Percentiles rank a stretch among this genome's conserved stretches.
These are phyloP conservation scores for Epichloe hybrida DNA, from an alignment of 2,329 filamentous ascomycete genomes.

Conservation along the genomic window DNA sequence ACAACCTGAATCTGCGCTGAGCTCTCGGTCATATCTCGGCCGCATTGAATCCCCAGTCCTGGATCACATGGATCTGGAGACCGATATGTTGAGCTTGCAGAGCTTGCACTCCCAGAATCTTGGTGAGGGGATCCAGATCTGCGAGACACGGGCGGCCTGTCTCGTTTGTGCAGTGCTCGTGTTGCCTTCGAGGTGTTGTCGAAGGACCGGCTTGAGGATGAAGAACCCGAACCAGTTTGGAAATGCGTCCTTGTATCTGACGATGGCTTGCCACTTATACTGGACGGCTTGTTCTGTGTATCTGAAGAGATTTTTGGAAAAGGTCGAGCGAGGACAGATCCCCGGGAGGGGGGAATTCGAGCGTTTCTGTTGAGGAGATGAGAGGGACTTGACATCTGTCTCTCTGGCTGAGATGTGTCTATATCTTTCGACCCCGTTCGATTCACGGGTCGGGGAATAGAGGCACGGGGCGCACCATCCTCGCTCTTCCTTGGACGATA, in stretches of 20 bases:
- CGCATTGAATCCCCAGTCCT: slow-evolving; percentile 21
- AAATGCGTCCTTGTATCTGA: slow-evolving; percentile 19
- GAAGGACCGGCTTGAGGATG: slow-evolving; percentile 21
- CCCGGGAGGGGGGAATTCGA: slow-evolving; percentile 11
- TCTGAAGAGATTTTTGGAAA: slow-evolving; percentile 15
- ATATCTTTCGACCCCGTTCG: slow-evolving; percentile 11
- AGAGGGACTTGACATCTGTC: slow-evolving; percentile 8
- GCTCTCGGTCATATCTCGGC: slow-evolving; percentile 29
- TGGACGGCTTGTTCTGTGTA: slow-evolving; percentile 28
- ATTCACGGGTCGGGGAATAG: slow-evolving; percentile 12
- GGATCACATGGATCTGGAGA: slow-evolving; percentile 24
- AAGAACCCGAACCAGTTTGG: slow-evolving; percentile 20
- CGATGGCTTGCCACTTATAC: slow-evolving; percentile 20
- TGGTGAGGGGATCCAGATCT: slow-evolving; percentile 23
- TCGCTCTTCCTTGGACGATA: slow-evolving; percentile 16
- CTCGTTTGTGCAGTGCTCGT: not conserved
- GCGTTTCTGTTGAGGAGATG: slow-evolving; percentile 11
- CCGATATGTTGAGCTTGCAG: slow-evolving; percentile 22
- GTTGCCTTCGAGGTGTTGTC: slow-evolving; percentile 22
- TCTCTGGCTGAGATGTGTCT: slow-evolving; percentile 8
- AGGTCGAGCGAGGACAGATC: slow-evolving; percentile 14
- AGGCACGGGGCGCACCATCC: slow-evolving; percentile 10
- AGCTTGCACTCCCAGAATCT: slow-evolving; percentile 20
- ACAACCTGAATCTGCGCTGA: slow-evolving; percentile 29
- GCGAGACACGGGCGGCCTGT: slow-evolving; percentile 7